Evolutionary conservation across 768 basidiomycete species (phyloP).

Genomic region (Leucosporidium creatinivorum): DNA sequence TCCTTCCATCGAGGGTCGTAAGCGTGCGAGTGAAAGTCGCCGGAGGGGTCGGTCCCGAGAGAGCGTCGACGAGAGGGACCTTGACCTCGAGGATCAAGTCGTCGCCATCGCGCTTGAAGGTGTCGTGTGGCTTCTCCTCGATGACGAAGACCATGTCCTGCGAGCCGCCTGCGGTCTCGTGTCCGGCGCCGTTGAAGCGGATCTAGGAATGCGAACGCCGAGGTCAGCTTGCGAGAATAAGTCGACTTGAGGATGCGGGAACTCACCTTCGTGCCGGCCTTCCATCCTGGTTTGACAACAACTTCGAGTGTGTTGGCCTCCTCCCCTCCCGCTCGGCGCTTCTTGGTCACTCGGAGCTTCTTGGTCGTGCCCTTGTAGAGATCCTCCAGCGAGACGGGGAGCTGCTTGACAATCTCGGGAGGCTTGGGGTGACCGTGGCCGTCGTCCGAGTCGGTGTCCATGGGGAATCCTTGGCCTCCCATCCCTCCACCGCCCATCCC

Average conservation of each 20-base stretch:
- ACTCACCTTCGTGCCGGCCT: constrained; percentile 94
- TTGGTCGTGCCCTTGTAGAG: constrained; percentile 79
- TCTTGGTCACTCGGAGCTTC: constrained; percentile 76
- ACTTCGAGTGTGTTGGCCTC: constrained; percentile 78
- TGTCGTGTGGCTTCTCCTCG: constrained; percentile 83
- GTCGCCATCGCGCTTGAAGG: constrained; percentile 72
- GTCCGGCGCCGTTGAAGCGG: constrained; percentile 77
- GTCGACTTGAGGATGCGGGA: too few species aligned
- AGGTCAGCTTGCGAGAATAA: too few species aligned
- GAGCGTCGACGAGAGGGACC: constrained; percentile 74
- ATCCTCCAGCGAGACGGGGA: constrained; percentile 78
- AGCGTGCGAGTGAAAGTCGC: constrained; percentile 50
- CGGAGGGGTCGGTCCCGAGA: constrained; percentile 53
- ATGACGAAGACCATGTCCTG: constrained; percentile 94
- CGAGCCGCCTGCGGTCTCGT: constrained; percentile 51
- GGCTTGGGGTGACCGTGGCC: constrained; percentile 15
- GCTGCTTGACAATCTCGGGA: constrained; percentile 48
- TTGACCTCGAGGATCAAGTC: constrained; percentile 59
- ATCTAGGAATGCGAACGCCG: too few species aligned
- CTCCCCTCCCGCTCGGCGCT: constrained; percentile 59
- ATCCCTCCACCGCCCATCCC: constrained; percentile 39
- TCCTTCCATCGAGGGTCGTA: constrained; percentile 71
- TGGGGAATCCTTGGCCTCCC: constrained; percentile 23
- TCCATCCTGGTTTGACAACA: constrained; percentile 72
- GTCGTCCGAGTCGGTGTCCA: constrained; percentile 36